Conservation (phyloP, 2,329 filamentous ascomycete genomes). For the Alternaria metachromatica region DNA sequence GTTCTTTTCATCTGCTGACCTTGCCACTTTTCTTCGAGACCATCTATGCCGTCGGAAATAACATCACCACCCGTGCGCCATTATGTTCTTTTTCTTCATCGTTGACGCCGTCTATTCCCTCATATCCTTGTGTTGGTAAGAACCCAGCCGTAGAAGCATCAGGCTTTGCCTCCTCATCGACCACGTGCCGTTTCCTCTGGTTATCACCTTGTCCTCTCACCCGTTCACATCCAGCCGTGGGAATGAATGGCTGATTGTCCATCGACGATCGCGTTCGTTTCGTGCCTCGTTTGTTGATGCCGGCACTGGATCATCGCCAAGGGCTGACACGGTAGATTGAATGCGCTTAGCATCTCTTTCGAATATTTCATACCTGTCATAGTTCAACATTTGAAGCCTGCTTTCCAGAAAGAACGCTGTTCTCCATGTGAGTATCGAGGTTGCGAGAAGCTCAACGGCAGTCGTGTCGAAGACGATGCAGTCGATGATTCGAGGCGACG, state of each 20-base stretch:
- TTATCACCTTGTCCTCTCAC: rapidly evolving
- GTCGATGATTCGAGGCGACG: not conserved
- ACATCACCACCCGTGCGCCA: not conserved
- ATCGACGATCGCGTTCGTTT: not conserved
- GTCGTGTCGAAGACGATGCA: not conserved
- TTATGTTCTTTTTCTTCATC: not conserved
- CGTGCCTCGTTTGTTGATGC: rapidly evolving
- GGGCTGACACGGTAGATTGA: not conserved
- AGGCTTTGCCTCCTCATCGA: not conserved
- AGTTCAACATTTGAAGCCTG: no score
- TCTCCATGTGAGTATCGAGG: not conserved
- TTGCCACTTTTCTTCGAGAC: not conserved
- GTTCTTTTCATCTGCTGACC: not conserved
- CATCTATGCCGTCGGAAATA: not conserved
- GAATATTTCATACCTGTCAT: not conserved
- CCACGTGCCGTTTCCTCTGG: not conserved
- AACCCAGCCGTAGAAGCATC: not conserved
- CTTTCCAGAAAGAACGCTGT: not conserved
- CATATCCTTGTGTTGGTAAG: not conserved
- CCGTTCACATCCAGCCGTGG: rapidly evolving
- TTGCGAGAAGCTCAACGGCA: not conserved
- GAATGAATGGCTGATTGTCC: not conserved
- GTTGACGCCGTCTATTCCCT: not conserved
- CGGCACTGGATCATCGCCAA: not conserved
- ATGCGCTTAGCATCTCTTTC: not conserved